Base-by-base conservation (phyloP, 2,329 filamentous ascomycete species). In the Coniella vitis region DNA sequence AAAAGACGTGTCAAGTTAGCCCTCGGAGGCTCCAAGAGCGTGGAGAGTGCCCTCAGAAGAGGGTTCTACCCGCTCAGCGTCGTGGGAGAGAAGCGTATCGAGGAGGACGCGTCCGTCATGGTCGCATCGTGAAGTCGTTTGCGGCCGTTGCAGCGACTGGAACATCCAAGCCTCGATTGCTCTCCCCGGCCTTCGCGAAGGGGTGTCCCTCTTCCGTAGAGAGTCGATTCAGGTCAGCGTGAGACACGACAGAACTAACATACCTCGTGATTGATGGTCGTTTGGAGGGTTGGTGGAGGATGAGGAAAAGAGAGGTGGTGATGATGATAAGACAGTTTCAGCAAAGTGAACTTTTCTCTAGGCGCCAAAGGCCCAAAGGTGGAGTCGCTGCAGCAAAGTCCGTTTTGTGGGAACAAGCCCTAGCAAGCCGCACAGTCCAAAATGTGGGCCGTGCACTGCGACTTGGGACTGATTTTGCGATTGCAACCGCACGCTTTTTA, bases 61-160 rank as follows among this genome's bases (percentile, higher is more conserved):
- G 80, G 81, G 81, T 83, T 85, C 81, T 83, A 75, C 80, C 75
- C 68, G 80, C 81, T 79, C 80, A 74, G 68, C 79, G 73, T 72
- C 74, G 75, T 71, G 72, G 75, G 73, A 74, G 74, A 78, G 70
- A 74, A 73, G 76, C 74, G 80, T 83, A 80, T 84, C 80, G 65
- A 55, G 55, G 56, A 54, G 55, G 51, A 53, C 48, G 9, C 38
- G 48, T 46, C 46, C 40, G 25, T 44, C 46, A 45, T 50, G 43
- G 42, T 38, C 51, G 51, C 53, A 42, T 55, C 47, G 45, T 34
- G 47, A 51, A 34, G 36, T 40, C 36, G 17, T 14, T 7, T 34
- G 36, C 40, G 25, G 44, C 29, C 21, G 21, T 38, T 36, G 44
- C 42, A 32, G 51, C 51, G 51, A 51, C 40, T 45, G 13, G 51